Base-by-base conservation (phyloP, 768 basidiomycete species). In the Calocera viscosa region DNA sequence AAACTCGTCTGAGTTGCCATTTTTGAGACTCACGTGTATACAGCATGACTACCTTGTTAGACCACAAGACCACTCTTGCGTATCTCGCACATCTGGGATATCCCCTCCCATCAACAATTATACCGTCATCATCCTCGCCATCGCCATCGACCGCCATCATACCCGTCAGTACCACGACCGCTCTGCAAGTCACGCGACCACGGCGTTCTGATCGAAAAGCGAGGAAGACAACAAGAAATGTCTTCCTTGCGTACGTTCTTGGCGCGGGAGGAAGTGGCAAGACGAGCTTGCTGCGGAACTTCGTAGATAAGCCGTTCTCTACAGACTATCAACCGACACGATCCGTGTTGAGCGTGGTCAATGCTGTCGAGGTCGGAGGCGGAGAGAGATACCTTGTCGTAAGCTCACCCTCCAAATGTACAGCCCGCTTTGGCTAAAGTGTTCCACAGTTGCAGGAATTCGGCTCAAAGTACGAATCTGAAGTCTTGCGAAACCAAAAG, bases 11-110 rank as follows among this genome's bases (percentile, higher is more conserved):
- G n/a, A n/a, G 17, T 34, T 17, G 30, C 16, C 33, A 11, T n/a
- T 16, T 11, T 12, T 39, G 12, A 1, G 19, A 33, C 40, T 22
- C 38, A 53, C 41, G 14, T n/a, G 2, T 64, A 64, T 28, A 17
- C 69, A 97, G 94, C 74, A 96, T 98, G 94, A 94, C 94, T 0
- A 99, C 95, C 0, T 81, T 98, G 0, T 82, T 98, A n/a, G 91
- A 96, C 69, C 88, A 95, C 72, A 88, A 85, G 75, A 90, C 88
- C 17, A 94, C 95, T 0, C 80, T 99, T 22, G 88, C 92, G 30
- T 97, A 97, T 75, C 88, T 99, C 11, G 94, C 93, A 2, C 96
- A 97, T 75, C 83, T 98, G 60, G 94, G 94, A 49, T 97, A 94
- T 76, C 87, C 90, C 0, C 53, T 86, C 87, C 73, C 84, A 83